These are phyloP conservation scores for Podospora bellae-mahoneyi DNA, from an alignment of 495 filamentous ascomycete species.

Conservation along the genomic window DNA sequence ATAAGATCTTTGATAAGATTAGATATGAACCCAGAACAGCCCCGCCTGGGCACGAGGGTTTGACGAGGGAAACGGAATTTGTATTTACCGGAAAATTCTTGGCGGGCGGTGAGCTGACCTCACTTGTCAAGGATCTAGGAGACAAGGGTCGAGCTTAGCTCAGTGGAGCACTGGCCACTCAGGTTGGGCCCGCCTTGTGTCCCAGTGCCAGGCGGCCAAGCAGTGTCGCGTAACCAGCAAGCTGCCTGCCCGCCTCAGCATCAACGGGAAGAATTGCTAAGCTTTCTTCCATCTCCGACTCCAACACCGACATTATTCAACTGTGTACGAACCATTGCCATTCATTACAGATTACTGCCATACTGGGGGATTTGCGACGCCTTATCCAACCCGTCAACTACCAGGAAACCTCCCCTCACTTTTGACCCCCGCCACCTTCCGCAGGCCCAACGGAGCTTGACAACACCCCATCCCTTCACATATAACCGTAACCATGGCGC, in stretches of 20 bases:
- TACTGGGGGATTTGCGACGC: too few species aligned
- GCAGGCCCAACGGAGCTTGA: slow-evolving; percentile 8
- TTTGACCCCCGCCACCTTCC: not conserved
- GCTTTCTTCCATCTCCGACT: slow-evolving; percentile 24
- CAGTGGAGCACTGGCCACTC: slow-evolving; percentile 24
- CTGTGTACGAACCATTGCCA: not conserved
- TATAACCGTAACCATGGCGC: slow-evolving; percentile 62
- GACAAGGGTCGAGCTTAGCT: slow-evolving; percentile 10
- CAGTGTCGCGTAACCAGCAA: slow-evolving; percentile 41
- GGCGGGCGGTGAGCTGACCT: slow-evolving; percentile 2
- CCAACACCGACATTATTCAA: slow-evolving; percentile 11
- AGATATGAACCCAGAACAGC: not conserved
- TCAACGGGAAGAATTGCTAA: slow-evolving; percentile 17
- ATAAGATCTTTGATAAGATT: slow-evolving; percentile 19
- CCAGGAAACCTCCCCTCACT: not conserved
- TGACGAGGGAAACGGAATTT: slow-evolving; percentile 4
- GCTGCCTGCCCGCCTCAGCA: slow-evolving; percentile 26
- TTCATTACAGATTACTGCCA: not conserved
- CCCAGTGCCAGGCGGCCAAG: slow-evolving; percentile 35
- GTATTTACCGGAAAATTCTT: not conserved
- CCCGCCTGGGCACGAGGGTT: not conserved
- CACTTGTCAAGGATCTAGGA: not conserved
- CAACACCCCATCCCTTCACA: slow-evolving; percentile 12
- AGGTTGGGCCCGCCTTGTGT: slow-evolving; percentile 25
- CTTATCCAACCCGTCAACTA: not conserved